Evolutionary conservation across 805 yeast species (phyloP).

Genomic region (Sungouiozyma ichnusensis): DNA sequence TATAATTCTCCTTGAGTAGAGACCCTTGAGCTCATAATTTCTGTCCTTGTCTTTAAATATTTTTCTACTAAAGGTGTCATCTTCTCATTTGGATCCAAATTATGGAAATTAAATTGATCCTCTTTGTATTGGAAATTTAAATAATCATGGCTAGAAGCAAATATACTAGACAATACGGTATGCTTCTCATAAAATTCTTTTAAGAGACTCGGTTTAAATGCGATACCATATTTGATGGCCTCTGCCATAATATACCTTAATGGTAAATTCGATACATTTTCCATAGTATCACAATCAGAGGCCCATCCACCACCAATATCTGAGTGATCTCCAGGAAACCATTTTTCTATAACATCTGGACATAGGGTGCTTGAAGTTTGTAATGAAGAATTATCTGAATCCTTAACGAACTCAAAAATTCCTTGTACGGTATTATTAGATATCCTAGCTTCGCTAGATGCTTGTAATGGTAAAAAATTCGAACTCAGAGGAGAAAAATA

Average conservation of each 20-base stretch:
- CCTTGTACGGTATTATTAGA: constrained; percentile 7
- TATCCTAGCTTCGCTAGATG: constrained; percentile 2
- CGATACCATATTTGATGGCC: constrained; percentile 41
- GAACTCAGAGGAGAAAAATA: background rate
- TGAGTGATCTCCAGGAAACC: constrained; percentile 64
- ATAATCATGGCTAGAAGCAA: constrained; percentile 46
- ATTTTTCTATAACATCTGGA: constrained; percentile 35
- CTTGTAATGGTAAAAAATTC: background rate
- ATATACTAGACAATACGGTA: constrained; percentile 32
- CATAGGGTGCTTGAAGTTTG: constrained; percentile 7
- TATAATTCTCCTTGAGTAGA: background rate
- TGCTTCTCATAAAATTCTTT: constrained; percentile 32
- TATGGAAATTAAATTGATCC: background rate
- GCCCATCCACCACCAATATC: constrained; percentile 66
- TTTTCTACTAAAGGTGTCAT: background rate
- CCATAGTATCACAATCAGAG: constrained; percentile 32
- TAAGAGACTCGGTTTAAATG: constrained; percentile 34
- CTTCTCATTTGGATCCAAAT: background rate
- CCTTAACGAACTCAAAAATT: constrained; percentile 2
- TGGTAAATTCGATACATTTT: constrained; percentile 38
- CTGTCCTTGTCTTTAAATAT: background rate
- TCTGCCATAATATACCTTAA: constrained; percentile 53
- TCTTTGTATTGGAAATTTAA: constrained; percentile 14
- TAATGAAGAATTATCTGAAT: background rate
- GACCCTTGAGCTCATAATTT: background rate